A percentile compares a stretch with the other conserved stretches of the same genome.
These are phyloP conservation scores for Colletotrichum coccodes DNA, from an alignment of 2,329 filamentous ascomycete genomes.

Conservation along the genomic window DNA sequence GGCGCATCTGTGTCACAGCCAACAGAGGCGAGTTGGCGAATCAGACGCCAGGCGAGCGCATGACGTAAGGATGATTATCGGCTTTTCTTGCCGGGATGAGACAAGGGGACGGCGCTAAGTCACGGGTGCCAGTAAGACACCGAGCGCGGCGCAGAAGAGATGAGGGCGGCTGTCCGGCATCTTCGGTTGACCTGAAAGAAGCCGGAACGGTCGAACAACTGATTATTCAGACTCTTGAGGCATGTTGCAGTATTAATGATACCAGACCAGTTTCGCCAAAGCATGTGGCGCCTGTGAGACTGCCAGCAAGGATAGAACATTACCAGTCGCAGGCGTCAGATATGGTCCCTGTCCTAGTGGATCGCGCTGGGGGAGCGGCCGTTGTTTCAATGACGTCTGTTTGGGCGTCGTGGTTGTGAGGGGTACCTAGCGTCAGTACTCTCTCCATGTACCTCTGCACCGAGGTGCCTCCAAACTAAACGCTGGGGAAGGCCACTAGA, in stretches of 20 bases:
- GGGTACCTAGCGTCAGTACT: slow-evolving; percentile 4
- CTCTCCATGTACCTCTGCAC: background rate
- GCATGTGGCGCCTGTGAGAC: background rate
- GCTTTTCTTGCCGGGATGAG: slow-evolving; percentile 22
- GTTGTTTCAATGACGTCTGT: slow-evolving; percentile 29
- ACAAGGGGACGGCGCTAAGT: slow-evolving; percentile 17
- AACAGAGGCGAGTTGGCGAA: slow-evolving; percentile 7
- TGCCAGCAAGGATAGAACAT: background rate
- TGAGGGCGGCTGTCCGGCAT: slow-evolving; percentile 16
- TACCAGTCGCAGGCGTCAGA: background rate
- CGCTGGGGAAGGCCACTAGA: background rate
- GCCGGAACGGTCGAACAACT: background rate
- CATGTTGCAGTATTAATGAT: background rate
- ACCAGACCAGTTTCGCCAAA: slow-evolving; percentile 7
- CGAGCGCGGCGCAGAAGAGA: slow-evolving; percentile 4
- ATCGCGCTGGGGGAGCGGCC: background rate
- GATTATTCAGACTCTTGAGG: background rate
- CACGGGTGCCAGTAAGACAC: slow-evolving; percentile 8
- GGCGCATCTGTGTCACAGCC: slow-evolving; percentile 20
- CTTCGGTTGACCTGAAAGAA: slow-evolving; percentile 7
- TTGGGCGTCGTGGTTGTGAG: slow-evolving; percentile 2
- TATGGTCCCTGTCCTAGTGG: slow-evolving; percentile 14
- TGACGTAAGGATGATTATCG: slow-evolving; percentile 28
- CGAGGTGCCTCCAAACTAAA: background rate
- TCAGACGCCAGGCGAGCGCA: background rate